Percentiles rank a stretch among this genome's conserved stretches.
These are phyloP conservation scores for Sanghuangporus weigelae DNA, from an alignment of 1,284 basidiomycete species.

Conservation along the genomic window DNA sequence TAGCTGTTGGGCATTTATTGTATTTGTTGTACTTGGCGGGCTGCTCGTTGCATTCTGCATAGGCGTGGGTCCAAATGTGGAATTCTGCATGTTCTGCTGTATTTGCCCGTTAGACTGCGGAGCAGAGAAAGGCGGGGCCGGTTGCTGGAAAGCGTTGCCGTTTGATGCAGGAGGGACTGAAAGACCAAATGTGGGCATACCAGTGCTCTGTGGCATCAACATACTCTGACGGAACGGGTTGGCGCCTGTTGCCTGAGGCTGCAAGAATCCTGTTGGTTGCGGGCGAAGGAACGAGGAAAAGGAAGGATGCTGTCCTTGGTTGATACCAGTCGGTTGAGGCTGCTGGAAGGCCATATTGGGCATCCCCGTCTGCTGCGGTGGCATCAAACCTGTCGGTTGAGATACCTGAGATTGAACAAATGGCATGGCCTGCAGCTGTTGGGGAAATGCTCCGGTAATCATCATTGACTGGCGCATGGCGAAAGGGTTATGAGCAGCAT, in stretches of 20 bases:
- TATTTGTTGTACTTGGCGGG: background rate
- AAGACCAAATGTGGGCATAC: conserved; percentile 35
- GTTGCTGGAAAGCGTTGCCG: conserved; percentile 20
- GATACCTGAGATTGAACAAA: conserved; percentile 33
- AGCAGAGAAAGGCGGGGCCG: conserved; percentile 20
- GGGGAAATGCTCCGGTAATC: conserved; percentile 37
- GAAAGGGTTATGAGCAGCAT: conserved; percentile 76
- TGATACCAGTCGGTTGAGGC: conserved; percentile 22
- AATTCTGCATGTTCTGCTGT: background rate
- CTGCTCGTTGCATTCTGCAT: conserved; percentile 1
- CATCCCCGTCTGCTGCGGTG: conserved; percentile 31
- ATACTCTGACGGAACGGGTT: conserved; percentile 44
- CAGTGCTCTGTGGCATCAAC: conserved; percentile 43
- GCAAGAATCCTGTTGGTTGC: conserved; percentile 60
- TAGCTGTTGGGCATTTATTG: conserved; percentile 7
- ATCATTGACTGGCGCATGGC: conserved; percentile 42
- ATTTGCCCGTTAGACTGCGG: conserved; percentile 16
- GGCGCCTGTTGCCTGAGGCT: conserved; percentile 68
- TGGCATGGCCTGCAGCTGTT: conserved; percentile 14
- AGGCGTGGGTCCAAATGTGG: conserved; percentile 1
- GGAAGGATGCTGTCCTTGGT: conserved; percentile 32
- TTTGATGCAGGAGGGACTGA: conserved; percentile 20
- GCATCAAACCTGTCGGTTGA: conserved; percentile 31
- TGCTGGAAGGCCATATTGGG: conserved; percentile 41
- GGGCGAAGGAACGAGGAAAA: conserved; percentile 46